A percentile compares a stretch with the other conserved stretches of the same genome.
phyloP scores from a whole-genome alignment of 2,329 filamentous ascomycete species.

The Metarhizium rileyi region DNA sequence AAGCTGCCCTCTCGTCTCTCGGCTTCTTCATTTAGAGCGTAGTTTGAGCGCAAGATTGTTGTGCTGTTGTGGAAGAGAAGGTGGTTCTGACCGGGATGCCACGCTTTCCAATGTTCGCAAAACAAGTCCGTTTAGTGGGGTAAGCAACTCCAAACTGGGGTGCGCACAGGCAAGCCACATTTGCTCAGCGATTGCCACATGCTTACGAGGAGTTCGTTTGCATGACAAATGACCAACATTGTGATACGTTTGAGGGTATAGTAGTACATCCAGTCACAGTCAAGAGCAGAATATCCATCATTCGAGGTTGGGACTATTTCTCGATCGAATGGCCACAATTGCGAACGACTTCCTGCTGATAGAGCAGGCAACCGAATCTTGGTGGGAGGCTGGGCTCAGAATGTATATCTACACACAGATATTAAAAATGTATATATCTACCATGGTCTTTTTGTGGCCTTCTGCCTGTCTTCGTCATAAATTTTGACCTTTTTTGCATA shows the following conservation, averaged over 20 bases:
- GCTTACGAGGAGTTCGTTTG: too few relatives aligned
- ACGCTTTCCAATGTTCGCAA: neutral
- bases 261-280: neutral
- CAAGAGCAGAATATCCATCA: neutral
- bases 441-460: neutral
- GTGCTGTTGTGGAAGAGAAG: neutral
- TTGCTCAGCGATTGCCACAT: neutral
- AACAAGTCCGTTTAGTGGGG: neutral
- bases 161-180: neutral
- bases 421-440: neutral
- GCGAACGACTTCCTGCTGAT: neutral
- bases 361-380: neutral
- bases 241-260: neutral
- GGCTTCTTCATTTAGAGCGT: neutral
- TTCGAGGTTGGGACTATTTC: neutral
- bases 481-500: slow-evolving; percentile 81
- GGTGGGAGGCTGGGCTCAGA: too few relatives aligned
- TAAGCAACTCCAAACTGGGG: neutral
- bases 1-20: neutral
- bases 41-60: neutral
- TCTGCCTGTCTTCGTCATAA: slow-evolving; percentile 47
- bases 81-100: neutral
- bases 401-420: too few relatives aligned
- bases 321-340: neutral
- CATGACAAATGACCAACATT: neutral